These are phyloP conservation scores for Cyclotella kingstonii DNA, from an alignment of 108 stramenopile genomes.

Conservation along the genomic window DNA sequence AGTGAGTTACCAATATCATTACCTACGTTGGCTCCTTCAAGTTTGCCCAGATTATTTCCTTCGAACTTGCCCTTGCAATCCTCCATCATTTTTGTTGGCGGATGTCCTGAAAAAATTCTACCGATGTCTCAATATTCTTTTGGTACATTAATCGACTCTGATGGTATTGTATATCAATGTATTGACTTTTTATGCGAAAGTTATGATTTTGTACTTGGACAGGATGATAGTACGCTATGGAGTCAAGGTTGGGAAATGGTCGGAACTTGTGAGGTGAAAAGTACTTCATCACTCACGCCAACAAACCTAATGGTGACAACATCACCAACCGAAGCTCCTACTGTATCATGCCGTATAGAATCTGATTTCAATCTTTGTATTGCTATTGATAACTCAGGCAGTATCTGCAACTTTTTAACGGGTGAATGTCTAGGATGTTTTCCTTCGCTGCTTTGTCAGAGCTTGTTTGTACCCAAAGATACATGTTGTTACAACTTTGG, in stretches of 20 bases:
- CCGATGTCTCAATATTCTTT: conserved; percentile 3
- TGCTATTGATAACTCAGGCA: conserved; percentile 32
- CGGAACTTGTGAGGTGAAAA: conserved; percentile 3
- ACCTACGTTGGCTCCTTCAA: background rate
- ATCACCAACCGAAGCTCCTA: background rate
- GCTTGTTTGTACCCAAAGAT: conserved; percentile 1
- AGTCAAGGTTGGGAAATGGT: conserved; percentile 5
- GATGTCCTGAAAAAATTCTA: conserved; percentile 5
- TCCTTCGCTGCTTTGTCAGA: conserved; percentile 6
- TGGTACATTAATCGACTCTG: background rate
- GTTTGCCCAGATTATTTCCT: too few relatives aligned
- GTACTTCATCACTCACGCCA: background rate
- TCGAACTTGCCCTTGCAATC: background rate
- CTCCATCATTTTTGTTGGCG: background rate
- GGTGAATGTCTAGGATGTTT: conserved; percentile 18
- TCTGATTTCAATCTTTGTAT: conserved; percentile 23
- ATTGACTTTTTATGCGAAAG: background rate
- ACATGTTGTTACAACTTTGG: conserved; percentile 27
- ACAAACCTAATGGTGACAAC: background rate
- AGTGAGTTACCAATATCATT: background rate
- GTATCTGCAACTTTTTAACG: conserved; percentile 13
- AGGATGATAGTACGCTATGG: background rate
- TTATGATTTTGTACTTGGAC: conserved; percentile 5
- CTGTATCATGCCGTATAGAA: conserved; percentile 4
- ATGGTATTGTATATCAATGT: conserved; percentile 7